Evolutionary conservation across 78 protist species (phyloP), one percentile per base, ranked within the genome.

Genomic region (Guillardia theta): DNA sequence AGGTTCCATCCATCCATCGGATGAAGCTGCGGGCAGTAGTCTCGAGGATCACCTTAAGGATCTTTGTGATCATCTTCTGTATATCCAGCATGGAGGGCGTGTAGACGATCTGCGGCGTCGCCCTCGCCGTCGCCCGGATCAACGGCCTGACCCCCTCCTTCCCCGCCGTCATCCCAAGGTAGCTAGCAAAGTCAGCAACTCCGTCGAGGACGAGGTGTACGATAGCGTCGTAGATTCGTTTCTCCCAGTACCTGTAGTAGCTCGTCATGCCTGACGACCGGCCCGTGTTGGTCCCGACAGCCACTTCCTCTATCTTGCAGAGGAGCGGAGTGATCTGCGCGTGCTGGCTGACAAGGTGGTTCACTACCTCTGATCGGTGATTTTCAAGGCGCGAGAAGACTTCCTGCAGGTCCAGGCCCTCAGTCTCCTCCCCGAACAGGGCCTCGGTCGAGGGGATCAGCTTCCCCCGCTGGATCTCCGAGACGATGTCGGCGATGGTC

Each of bases 281-380:
- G 21, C 97, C 96, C 19, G 94, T 76, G 88, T 94, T 90, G 21
- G 95, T 90, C 77, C 62, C 58, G 33, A 45, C 76, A 12, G 93
- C 96, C 45, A 24, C 0, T 41, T 70, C 96, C 70, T 97, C 98
- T 33, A 97, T 90, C 96, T 97, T 95, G 45, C n/a, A 36, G 62
- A 97, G 96, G 27, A 95, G 92, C 12, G 93, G 95, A 0, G 92
- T 24, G 64, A 97, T 96, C 46, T 96, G 43, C n/a, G 5, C 39
- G 96, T 97, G 95, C 62, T 83, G 87, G 12, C n/a, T n/a, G 33
- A 43, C 48, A 33, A 95, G 93, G 64, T 88, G 47, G 22, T 92
- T 93, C 4, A 96, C n/a, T 21, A 37, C 19, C 19, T 18, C 39
- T 15, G 1, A 36, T 24, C 95, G 95, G 47, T n/a, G n/a, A 44